These are phyloP conservation scores for Penicillium sp. DNA, from an alignment of 2,329 filamentous ascomycete genomes.

Conservation along the genomic window DNA sequence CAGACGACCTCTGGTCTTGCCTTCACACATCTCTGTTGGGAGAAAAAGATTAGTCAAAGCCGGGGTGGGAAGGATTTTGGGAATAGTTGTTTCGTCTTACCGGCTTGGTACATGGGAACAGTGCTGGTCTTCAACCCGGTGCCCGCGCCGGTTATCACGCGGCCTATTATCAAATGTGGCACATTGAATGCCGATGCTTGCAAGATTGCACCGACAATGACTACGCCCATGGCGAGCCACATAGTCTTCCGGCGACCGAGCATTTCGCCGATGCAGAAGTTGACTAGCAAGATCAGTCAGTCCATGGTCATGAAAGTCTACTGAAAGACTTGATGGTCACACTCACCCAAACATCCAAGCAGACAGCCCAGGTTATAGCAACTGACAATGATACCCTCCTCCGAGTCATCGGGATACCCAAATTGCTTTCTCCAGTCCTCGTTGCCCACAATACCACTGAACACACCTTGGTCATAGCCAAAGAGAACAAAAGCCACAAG, in stretches of 20 bases:
- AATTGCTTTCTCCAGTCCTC: conserved; percentile 17
- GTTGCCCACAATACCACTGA: conserved; percentile 21
- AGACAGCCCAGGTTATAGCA: conserved; percentile 17
- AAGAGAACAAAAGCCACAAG: conserved; percentile 18
- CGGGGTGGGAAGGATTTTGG: not conserved
- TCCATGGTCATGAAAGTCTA: not conserved
- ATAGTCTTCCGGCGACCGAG: conserved; percentile 16
- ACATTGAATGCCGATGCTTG: conserved; percentile 28
- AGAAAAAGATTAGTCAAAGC: not conserved
- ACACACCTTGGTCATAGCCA: conserved; percentile 29
- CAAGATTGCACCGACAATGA: conserved; percentile 30
- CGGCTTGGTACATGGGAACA: conserved; percentile 29
- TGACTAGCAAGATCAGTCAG: conserved; percentile 5
- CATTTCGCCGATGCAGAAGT: conserved; percentile 13
- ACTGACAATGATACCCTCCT: conserved; percentile 15
- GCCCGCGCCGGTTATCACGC: conserved; percentile 45
- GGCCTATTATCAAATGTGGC: conserved; percentile 41
- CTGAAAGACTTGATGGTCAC: not conserved
- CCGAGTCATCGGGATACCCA: conserved; percentile 11
- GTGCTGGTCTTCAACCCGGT: conserved; percentile 45
- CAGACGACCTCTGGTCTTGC: conserved; percentile 39
- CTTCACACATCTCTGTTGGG: conserved; percentile 45
- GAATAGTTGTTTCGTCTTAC: not conserved
- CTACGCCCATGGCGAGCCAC: conserved; percentile 15
- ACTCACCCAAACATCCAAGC: conserved; percentile 12